Evolutionary conservation across 805 yeast species (phyloP).

Genomic region (Ogataea polymorpha): DNA sequence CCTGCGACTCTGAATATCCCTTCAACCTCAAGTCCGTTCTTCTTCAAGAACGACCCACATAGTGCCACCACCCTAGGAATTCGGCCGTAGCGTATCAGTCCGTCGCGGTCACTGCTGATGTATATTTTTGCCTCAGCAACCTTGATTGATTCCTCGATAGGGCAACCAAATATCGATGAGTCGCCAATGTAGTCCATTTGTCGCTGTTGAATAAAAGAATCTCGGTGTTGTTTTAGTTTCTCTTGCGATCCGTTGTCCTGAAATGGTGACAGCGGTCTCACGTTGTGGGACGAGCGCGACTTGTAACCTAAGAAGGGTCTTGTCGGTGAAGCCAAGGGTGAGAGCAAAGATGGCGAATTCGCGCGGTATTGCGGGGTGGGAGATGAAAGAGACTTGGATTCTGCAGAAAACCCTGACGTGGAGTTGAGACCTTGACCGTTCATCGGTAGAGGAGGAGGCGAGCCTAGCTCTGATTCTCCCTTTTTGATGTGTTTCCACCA

Average conservation of each 20-base stretch:
- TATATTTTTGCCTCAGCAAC: constrained; percentile 77
- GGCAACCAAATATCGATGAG: constrained; percentile 73
- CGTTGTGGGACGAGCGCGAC: constrained; percentile 48
- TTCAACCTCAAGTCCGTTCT: constrained; percentile 72
- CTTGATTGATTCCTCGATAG: constrained; percentile 64
- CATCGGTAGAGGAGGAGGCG: constrained; percentile 13
- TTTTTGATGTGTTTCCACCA: constrained; percentile 33
- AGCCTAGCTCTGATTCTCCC: constrained; percentile 14
- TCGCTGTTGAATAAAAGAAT: constrained; percentile 42
- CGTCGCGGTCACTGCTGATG: constrained; percentile 59
- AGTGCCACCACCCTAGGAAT: constrained; percentile 95
- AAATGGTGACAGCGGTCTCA: constrained; percentile 31
- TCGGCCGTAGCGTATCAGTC: constrained; percentile 74
- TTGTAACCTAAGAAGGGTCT: constrained; percentile 51
- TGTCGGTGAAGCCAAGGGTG: constrained; percentile 31
- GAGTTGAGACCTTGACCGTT: constrained; percentile 3
- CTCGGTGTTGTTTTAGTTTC: constrained; percentile 44
- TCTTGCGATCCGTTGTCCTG: constrained; percentile 33
- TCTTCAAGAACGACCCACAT: constrained; percentile 84
- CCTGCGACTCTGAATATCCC: constrained; percentile 96
- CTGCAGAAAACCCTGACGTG: constrained; percentile 8
- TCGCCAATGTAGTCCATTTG: constrained; percentile 43
- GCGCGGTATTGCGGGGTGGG: constrained; percentile 13
- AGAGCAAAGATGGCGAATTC: constrained; percentile 14
- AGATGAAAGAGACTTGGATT: constrained; percentile 10